A percentile compares a stretch with the other conserved stretches of the same genome.
Evolutionary conservation across 2,329 filamentous ascomycete genomes (phyloP).

Genomic region (Rhinocladiella similis): DNA sequence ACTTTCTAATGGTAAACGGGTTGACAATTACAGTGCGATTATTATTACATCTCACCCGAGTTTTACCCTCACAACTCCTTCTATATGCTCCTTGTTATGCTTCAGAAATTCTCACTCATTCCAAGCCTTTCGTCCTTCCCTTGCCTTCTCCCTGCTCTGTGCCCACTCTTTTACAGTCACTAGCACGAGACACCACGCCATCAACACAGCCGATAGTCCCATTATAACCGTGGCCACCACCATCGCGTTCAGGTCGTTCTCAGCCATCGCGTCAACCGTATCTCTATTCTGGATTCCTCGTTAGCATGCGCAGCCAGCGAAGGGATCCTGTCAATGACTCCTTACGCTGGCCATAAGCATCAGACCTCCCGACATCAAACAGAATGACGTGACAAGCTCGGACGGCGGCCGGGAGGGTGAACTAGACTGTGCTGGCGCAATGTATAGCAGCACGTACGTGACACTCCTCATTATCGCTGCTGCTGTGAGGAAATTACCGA

Average conservation of each 20-base stretch:
- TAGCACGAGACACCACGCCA: conserved; percentile 67
- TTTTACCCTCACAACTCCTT: too few relatives aligned
- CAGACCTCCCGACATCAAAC: conserved; percentile 69
- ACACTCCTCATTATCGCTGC: conserved; percentile 69
- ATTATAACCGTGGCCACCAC: conserved; percentile 79
- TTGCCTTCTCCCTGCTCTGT: not conserved
- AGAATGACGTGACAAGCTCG: conserved; percentile 74
- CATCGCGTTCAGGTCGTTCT: conserved; percentile 73
- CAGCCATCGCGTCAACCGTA: conserved; percentile 67
- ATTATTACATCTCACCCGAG: too few relatives aligned
- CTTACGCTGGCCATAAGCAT: conserved; percentile 71
- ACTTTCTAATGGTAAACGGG: too few relatives aligned
- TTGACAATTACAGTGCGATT: too few relatives aligned
- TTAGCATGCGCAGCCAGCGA: not conserved
- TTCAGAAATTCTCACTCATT: too few relatives aligned
- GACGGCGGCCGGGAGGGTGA: conserved; percentile 77
- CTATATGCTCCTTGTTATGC: too few relatives aligned
- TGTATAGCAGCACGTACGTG: conserved; percentile 71
- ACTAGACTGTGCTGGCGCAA: conserved; percentile 71
- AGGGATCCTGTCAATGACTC: not conserved
- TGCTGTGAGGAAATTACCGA: conserved; percentile 59
- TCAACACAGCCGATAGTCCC: conserved; percentile 70
- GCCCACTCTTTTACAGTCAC: conserved; percentile 9
- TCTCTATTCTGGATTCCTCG: conserved; percentile 57
- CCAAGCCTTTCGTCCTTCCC: not conserved